These are phyloP conservation scores for Fusarium sp. DNA, from an alignment of 2,329 filamentous ascomycete species.

Conservation along the genomic window DNA sequence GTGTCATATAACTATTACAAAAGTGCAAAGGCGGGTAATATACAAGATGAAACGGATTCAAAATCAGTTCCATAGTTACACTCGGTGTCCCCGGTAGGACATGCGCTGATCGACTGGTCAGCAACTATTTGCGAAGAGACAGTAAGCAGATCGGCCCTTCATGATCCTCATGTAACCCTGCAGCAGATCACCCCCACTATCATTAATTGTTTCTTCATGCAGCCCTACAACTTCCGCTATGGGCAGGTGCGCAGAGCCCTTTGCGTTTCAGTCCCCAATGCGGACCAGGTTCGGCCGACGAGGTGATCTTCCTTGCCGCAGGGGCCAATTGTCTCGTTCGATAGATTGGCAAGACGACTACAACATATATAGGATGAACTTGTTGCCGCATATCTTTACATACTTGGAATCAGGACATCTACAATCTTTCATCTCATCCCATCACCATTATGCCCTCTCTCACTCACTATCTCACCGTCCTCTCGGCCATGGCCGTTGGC, in stretches of 20 bases:
- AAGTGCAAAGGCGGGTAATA: background rate
- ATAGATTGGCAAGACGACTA: too few species aligned
- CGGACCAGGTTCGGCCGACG: background rate
- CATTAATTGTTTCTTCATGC: background rate
- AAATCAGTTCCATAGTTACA: background rate
- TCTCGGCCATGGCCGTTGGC: background rate
- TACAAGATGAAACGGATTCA: background rate
- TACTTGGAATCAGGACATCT: background rate
- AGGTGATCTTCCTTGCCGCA: background rate
- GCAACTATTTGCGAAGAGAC: background rate
- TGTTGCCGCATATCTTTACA: too few species aligned
- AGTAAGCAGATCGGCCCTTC: background rate
- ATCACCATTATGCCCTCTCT: background rate
- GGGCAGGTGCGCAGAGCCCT: background rate
- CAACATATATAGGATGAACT: too few species aligned
- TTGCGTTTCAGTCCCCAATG: background rate
- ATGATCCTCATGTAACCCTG: background rate
- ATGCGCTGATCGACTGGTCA: background rate
- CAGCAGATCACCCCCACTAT: background rate
- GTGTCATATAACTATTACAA: background rate
- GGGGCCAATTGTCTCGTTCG: too few species aligned
- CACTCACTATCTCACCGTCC: background rate
- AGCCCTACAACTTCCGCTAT: background rate
- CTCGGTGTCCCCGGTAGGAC: background rate
- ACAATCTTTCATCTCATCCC: background rate